Percentiles rank a stretch among this genome's conserved stretches.
These are phyloP conservation scores for Hyaloscypha finlandica DNA, from an alignment of 495 filamentous ascomycete species.

Conservation along the genomic window DNA sequence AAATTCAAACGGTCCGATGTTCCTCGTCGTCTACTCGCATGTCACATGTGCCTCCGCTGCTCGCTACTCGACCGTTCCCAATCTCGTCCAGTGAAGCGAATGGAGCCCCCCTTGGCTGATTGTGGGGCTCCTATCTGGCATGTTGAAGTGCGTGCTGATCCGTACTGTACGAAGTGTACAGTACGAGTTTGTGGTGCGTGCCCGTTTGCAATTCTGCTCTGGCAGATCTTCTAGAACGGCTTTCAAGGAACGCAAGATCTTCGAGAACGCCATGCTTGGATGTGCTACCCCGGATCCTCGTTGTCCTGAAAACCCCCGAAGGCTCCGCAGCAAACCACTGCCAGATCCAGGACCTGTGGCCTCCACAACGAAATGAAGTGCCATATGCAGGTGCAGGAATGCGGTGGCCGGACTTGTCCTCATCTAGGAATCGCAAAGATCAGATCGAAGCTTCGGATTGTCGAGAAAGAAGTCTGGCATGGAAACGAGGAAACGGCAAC, in stretches of 20 bases:
- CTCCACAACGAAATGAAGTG: constrained; percentile 7
- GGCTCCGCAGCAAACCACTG: constrained; percentile 16
- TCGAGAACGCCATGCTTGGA: neutral
- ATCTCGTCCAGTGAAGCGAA: neutral
- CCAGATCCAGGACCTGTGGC: neutral
- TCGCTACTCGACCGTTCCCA: neutral
- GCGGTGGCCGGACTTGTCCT: constrained; percentile 20
- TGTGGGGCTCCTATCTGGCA: neutral
- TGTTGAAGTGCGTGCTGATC: too few species aligned
- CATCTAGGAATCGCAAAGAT: constrained; percentile 27
- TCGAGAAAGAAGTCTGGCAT: constrained; percentile 12
- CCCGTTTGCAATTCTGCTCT: too few species aligned
- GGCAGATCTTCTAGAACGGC: neutral
- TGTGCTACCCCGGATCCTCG: constrained; percentile 6
- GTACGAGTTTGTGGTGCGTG: too few species aligned
- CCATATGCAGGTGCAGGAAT: constrained; percentile 27
- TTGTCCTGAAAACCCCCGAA: neutral
- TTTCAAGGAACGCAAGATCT: neutral
- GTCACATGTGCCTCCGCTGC: constrained; percentile 2
- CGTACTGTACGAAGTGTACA: too few species aligned
- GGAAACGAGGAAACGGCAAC: constrained; percentile 19
- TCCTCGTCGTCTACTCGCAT: constrained; percentile 12
- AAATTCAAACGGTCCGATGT: constrained; percentile 32
- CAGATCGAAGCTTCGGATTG: constrained; percentile 24
- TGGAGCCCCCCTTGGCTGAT: neutral